Percentiles rank a stretch among this genome's conserved stretches.
Evolutionary conservation across 495 filamentous ascomycete genomes (phyloP).

Genomic region (Extremus antarcticus): DNA sequence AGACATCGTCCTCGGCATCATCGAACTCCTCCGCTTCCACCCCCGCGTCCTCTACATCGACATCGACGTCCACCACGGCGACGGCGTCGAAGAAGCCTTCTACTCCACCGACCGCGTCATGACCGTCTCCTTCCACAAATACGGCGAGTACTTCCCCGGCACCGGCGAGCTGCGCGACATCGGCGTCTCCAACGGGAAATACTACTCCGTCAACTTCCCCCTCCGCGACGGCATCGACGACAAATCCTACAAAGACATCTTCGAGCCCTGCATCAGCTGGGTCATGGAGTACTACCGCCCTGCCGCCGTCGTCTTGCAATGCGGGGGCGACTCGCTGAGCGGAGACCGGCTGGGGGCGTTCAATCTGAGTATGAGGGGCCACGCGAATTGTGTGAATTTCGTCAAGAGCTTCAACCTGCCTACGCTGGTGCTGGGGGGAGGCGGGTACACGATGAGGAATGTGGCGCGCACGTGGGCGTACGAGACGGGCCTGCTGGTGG

Average conservation of each 20-base stretch:
- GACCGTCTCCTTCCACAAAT: constrained; percentile 98
- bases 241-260: constrained; percentile 80
- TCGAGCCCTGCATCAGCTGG: constrained; percentile 82
- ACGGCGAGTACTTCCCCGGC: constrained; percentile 97
- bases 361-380: constrained; percentile 93
- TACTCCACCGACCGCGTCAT: constrained; percentile 97
- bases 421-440: constrained; percentile 83
- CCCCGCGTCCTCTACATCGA: constrained; percentile 94
- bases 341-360: constrained; percentile 95
- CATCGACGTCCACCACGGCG: constrained; percentile 97
- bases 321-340: constrained; percentile 88
- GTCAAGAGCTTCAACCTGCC: constrained; percentile 89
- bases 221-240: constrained; percentile 95
- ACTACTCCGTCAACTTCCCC: constrained; percentile 95
- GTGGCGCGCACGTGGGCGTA: constrained; percentile 95
- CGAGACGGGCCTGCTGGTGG: constrained; percentile 85
- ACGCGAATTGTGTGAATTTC: constrained; percentile 94
- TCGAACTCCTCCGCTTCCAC: constrained; percentile 89
- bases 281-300: constrained; percentile 96
- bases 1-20: constrained; percentile 96
- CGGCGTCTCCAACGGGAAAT: constrained; percentile 81
- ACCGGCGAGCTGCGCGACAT: constrained; percentile 94
- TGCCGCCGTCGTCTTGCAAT: constrained; percentile 92
- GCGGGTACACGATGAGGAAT: constrained; percentile 98
- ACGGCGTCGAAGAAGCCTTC: constrained; percentile 96